Evolutionary conservation across 1,284 basidiomycete genomes (phyloP), one percentile per base, ranked within the genome.

Genomic region (Trametes sp.): DNA sequence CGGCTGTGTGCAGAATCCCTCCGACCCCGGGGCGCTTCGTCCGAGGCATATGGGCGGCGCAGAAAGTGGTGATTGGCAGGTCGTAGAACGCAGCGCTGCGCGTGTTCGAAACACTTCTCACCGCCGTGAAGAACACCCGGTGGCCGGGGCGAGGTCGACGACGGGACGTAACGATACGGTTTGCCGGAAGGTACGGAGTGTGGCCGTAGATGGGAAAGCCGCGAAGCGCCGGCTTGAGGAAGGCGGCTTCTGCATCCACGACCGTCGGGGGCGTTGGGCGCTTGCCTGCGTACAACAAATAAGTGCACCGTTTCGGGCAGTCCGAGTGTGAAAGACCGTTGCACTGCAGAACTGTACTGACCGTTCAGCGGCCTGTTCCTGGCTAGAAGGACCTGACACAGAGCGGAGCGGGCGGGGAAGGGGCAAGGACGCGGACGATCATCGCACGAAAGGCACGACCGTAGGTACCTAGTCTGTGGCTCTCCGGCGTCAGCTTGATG

Each of bases 251-350:
- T 28, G 62, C 52, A 49, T 11, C 65, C 65, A 63, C 65, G 65
- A 66, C 59, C 44, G 62, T 66, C 65, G 65, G 62, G 62, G 38
- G 36, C 36, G 21, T 38, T 35, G 46, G 36, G 65, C 57, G 59
- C 51, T 33, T 59, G 35, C 16, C n/a, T 10, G 16, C 38, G 14
- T n/a, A 57, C 31, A 41, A 57, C 65, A 59, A 41, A 48, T 42
- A 21, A 45, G 50, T 35, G 48, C 29, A 4, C 59, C 44, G 6
- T 28, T 50, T 35, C 28, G 36, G 58, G 28, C 48, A 24, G n/a
- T 9, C 33, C 48, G 19, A 46, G 56, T 29, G 38, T 52, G 52
- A 36, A 35, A 44, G 31, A 26, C 29, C 10, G 49, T 38, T 16
- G 24, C 35, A 19, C 21, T 36, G 28, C 24, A 19, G 16, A 28